These are phyloP conservation scores for Gossypium turneri DNA, from an alignment of 345 rosid genomes.

Conservation along the genomic window DNA sequence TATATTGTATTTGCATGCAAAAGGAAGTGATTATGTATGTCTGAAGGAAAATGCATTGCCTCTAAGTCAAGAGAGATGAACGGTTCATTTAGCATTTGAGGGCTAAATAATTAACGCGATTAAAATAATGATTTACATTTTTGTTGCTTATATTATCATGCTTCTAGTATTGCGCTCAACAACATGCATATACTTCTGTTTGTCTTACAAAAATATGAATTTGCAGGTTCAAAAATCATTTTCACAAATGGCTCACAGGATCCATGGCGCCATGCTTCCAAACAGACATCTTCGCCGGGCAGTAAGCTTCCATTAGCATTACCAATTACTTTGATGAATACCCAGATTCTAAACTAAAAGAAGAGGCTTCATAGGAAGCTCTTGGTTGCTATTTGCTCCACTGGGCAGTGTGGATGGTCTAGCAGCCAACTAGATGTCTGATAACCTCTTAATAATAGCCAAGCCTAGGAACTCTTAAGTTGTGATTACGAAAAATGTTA, in stretches of 20 bases:
- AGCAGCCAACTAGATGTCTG: constrained; percentile 2
- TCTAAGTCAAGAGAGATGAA: neutral
- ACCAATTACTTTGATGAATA: constrained; percentile 7
- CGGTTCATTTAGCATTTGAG: neutral
- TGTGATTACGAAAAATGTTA: neutral
- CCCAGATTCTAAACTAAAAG: neutral
- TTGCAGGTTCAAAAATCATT: constrained; percentile 73
- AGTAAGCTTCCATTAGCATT: constrained; percentile 38
- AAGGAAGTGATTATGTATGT: neutral
- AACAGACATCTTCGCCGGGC: constrained; percentile 60
- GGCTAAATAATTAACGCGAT: neutral
- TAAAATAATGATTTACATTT: neutral
- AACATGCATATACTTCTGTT: neutral
- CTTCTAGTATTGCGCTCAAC: neutral
- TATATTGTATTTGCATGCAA: neutral
- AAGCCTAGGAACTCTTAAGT: neutral
- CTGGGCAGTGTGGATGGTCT: neutral
- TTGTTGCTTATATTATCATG: neutral
- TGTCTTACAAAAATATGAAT: constrained; percentile 4
- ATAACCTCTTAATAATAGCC: neutral
- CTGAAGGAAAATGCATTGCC: neutral
- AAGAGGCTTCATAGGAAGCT: neutral
- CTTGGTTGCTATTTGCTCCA: neutral
- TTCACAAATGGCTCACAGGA: constrained; percentile 89
- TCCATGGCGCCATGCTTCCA: constrained; percentile 97